These are phyloP conservation scores for Grammothele lineata DNA, from an alignment of 768 basidiomycete species.

Conservation along the genomic window DNA sequence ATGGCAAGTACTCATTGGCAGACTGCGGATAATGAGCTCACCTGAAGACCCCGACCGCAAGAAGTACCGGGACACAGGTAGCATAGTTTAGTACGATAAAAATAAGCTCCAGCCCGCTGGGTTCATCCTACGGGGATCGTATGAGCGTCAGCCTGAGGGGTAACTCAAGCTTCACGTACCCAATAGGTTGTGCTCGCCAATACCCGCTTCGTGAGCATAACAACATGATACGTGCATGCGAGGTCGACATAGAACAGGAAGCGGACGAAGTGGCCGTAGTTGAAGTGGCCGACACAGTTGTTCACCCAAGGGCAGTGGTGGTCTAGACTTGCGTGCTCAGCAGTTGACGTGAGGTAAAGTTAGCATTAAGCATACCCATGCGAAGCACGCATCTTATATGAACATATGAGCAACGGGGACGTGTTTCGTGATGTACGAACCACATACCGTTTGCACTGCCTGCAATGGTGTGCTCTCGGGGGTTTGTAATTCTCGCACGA, in stretches of 20 bases:
- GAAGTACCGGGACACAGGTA: conserved; percentile 77
- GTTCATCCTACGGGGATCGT: conserved; percentile 53
- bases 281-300: conserved; percentile 92
- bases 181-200: conserved; percentile 43
- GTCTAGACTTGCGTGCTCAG: too few species aligned
- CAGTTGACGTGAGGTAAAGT: conserved; percentile 5
- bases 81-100: conserved; percentile 88
- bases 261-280: conserved; percentile 84
- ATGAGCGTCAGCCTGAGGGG: background rate
- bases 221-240: conserved; percentile 83
- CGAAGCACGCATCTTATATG: conserved; percentile 69
- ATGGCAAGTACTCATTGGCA: background rate
- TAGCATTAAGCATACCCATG: conserved; percentile 59
- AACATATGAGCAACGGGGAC: background rate
- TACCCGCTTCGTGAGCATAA: conserved; percentile 74
- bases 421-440: too few species aligned
- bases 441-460: conserved; percentile 74
- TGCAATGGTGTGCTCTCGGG: conserved; percentile 89
- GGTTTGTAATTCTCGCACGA: conserved; percentile 85
- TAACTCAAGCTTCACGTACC: conserved; percentile 34
- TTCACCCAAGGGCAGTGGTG: conserved; percentile 93
- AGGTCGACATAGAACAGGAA: conserved; percentile 91
- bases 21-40: conserved; percentile 30
- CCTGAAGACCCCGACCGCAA: conserved; percentile 92
- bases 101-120: conserved; percentile 63